Percentiles rank a stretch among this genome's conserved stretches.
Evolutionary conservation across 2,329 filamentous ascomycete species (phyloP).

Genomic region (Penicillium sp.): DNA sequence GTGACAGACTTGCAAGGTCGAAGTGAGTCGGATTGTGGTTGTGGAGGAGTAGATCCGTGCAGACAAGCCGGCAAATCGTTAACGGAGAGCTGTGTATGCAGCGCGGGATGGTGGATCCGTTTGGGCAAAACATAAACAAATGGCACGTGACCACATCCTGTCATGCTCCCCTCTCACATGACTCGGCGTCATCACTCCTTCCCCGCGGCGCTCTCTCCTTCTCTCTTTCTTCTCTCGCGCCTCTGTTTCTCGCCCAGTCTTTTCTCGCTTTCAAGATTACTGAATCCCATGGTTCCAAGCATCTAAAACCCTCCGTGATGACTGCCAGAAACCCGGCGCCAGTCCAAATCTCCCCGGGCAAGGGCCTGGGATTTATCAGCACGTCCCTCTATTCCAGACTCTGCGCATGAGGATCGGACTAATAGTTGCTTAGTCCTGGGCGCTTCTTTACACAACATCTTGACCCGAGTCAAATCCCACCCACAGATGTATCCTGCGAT

Average conservation of each 20-base stretch:
- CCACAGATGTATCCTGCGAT: conserved; percentile 78
- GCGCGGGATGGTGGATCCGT: conserved; percentile 12
- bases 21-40: neutral
- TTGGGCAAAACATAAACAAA: conserved; percentile 27
- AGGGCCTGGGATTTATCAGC: conserved; percentile 63
- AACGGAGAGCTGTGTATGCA: neutral
- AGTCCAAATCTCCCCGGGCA: conserved; percentile 65
- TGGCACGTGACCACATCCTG: conserved; percentile 21
- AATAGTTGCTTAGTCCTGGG: conserved; percentile 65
- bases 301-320: conserved; percentile 28
- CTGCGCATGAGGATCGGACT: conserved; percentile 20
- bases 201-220: conserved; percentile 1
- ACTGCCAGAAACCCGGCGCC: conserved; percentile 32
- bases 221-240: conserved; percentile 1
- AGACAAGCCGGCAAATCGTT: neutral
- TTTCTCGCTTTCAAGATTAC: neutral
- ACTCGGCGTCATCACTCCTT: conserved; percentile 15
- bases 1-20: neutral
- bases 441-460: conserved; percentile 82
- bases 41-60: conserved; percentile 10
- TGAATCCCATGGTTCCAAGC: conserved; percentile 7
- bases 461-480: conserved; percentile 84
- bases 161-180: conserved; percentile 25
- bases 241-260: neutral
- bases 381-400: conserved; percentile 24